Percentiles rank a stretch among this genome's conserved stretches.
Conservation (phyloP, 2,329 filamentous ascomycete genomes). For the Apiospora pterosperma region DNA sequence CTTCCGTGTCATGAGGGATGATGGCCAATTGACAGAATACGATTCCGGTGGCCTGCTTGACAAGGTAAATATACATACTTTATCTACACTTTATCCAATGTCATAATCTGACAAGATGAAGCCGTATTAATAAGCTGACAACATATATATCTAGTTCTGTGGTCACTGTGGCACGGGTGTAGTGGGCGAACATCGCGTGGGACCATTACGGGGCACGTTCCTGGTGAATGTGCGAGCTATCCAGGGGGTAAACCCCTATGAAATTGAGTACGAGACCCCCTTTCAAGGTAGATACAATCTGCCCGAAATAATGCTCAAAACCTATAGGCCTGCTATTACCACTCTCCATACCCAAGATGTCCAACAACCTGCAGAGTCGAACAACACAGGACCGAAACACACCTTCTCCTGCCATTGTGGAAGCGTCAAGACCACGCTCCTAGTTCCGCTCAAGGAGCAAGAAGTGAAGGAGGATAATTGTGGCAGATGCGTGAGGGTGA, state of each 20-base stretch:
- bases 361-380: background rate
- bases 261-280: conserved; percentile 15
- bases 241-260: conserved; percentile 19
- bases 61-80: background rate
- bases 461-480: conserved; percentile 39
- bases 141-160: conserved; percentile 20
- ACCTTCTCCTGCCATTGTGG: conserved; percentile 25
- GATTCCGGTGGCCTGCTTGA: background rate
- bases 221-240: conserved; percentile 22
- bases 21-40: background rate
- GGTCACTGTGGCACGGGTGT: conserved; percentile 22
- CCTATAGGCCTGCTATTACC: background rate
- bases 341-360: background rate
- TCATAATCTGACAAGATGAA: background rate
- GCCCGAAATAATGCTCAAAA: background rate
- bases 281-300: too few species aligned
- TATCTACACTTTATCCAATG: too few species aligned
- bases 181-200: conserved; percentile 18
- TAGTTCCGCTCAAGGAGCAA: conserved; percentile 31
- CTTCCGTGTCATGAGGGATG: background rate
- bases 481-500: conserved; percentile 28
- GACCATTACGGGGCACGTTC: conserved; percentile 15
- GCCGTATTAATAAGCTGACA: background rate
- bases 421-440: conserved; percentile 16
- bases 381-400: background rate